Evolutionary conservation across 352 stramenopile species (phyloP).

Genomic region (Globisporangium emineosum): DNA sequence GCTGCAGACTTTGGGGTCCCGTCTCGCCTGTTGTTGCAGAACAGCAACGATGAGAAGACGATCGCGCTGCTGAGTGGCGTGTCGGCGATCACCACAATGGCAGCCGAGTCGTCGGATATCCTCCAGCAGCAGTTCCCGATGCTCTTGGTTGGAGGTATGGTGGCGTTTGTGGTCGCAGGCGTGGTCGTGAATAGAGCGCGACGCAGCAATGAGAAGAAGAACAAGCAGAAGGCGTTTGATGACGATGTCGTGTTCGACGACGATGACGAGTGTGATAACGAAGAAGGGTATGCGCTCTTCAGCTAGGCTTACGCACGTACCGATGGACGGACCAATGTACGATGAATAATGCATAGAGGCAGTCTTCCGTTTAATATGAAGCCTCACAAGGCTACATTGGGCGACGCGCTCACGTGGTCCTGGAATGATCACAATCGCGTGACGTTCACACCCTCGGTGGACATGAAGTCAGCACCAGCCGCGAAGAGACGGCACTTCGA

Average conservation of each 20-base stretch:
- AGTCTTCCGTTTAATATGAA: too few species aligned
- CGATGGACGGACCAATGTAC: too few species aligned
- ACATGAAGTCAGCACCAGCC: too few species aligned
- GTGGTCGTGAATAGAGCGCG: not conserved
- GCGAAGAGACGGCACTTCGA: too few species aligned
- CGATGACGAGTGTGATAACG: not conserved
- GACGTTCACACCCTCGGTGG: too few species aligned
- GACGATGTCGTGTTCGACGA: not conserved
- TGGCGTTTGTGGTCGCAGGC: not conserved
- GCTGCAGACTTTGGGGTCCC: slow-evolving; percentile 3
- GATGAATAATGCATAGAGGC: too few species aligned
- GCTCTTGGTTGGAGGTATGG: not conserved
- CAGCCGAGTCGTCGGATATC: not conserved
- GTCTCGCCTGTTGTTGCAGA: not conserved
- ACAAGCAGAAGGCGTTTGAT: not conserved
- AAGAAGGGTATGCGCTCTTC: slow-evolving; percentile 4
- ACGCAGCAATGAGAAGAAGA: not conserved
- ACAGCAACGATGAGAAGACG: not conserved
- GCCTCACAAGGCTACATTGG: too few species aligned
- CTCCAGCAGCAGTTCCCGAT: not conserved
- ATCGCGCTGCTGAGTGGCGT: not conserved
- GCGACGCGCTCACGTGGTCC: too few species aligned
- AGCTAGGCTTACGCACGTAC: too few species aligned
- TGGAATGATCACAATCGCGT: too few species aligned
- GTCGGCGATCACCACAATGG: not conserved